A percentile compares a stretch with the other conserved stretches of the same genome.
Evolutionary conservation across 129 eudicot genomes (phyloP).

Genomic region (Centaurea solstitialis): DNA sequence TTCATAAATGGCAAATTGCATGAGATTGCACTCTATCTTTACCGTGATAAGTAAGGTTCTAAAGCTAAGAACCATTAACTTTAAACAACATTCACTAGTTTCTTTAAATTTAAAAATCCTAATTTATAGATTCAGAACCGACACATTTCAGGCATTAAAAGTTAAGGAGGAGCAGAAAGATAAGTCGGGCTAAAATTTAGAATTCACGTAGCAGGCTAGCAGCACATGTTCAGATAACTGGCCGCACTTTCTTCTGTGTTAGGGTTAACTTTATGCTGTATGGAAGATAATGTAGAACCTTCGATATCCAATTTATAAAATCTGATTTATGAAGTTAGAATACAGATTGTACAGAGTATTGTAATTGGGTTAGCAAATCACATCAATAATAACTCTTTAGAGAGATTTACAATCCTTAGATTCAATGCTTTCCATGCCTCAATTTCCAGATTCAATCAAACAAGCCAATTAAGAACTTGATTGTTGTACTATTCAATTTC

Average conservation of each 20-base stretch:
- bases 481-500: conserved; percentile 1
- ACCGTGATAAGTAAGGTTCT: not conserved
- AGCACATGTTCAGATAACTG: not conserved
- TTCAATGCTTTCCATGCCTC: conserved; percentile 3
- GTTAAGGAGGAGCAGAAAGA: not conserved
- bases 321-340: not conserved
- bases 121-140: not conserved
- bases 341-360: not conserved
- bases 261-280: not conserved
- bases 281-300: not conserved
- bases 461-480: not conserved
- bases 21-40: not conserved
- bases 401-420: conserved; percentile 3
- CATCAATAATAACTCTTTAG: not conserved
- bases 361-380: not conserved
- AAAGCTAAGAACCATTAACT: not conserved
- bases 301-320: not conserved
- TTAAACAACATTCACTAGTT: not conserved
- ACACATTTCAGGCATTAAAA: not conserved
- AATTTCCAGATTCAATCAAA: not conserved
- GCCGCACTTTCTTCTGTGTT: not conserved
- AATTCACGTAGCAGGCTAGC: not conserved
- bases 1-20: not conserved
- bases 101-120: not conserved
- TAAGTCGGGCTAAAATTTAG: too few species aligned